These are phyloP conservation scores for Termitomyces sp. DNA, from an alignment of 1,284 basidiomycete species.

Conservation along the genomic window DNA sequence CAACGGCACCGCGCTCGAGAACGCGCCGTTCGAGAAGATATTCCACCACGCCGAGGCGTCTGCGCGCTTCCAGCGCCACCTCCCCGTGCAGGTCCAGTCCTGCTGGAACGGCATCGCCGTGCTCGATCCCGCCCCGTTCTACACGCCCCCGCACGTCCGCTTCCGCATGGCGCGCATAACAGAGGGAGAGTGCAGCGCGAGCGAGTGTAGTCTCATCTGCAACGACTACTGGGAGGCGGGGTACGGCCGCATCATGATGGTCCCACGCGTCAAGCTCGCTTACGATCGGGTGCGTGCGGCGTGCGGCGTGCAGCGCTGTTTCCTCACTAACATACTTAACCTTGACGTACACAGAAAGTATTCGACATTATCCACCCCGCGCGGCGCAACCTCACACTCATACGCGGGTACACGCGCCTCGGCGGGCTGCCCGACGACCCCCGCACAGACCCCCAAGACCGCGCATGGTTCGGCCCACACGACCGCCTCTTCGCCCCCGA, in stretches of 20 bases:
- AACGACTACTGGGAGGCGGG: constrained; percentile 93
- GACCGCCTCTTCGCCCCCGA: constrained; percentile 87
- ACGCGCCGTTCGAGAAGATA: constrained; percentile 89
- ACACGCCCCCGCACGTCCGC: constrained; percentile 79
- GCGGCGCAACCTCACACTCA: constrained; percentile 86
- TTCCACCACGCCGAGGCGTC: constrained; percentile 80
- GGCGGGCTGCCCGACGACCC: constrained; percentile 93
- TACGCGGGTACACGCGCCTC: constrained; percentile 84
- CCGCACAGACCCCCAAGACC: constrained; percentile 89
- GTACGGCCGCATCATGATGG: constrained; percentile 94
- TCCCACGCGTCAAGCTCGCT: constrained; percentile 90
- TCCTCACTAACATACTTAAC: not conserved
- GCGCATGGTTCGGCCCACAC: constrained; percentile 93
- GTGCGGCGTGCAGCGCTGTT: not conserved
- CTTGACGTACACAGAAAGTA: constrained; percentile 83
- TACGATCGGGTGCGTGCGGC: constrained; percentile 79
- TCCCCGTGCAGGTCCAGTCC: constrained; percentile 91
- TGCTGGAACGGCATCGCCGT: constrained; percentile 97
- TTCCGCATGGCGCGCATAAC: constrained; percentile 88
- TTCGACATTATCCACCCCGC: constrained; percentile 90
- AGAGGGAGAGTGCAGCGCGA: constrained; percentile 87
- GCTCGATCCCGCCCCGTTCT: constrained; percentile 90
- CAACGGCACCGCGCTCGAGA: constrained; percentile 94
- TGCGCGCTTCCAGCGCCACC: constrained; percentile 80
- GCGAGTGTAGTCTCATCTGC: constrained; percentile 91